A percentile compares a stretch with the other conserved stretches of the same genome.
Evolutionary conservation across 2,329 filamentous ascomycete species (phyloP).

Genomic region (Pyrenochaeta sp.): DNA sequence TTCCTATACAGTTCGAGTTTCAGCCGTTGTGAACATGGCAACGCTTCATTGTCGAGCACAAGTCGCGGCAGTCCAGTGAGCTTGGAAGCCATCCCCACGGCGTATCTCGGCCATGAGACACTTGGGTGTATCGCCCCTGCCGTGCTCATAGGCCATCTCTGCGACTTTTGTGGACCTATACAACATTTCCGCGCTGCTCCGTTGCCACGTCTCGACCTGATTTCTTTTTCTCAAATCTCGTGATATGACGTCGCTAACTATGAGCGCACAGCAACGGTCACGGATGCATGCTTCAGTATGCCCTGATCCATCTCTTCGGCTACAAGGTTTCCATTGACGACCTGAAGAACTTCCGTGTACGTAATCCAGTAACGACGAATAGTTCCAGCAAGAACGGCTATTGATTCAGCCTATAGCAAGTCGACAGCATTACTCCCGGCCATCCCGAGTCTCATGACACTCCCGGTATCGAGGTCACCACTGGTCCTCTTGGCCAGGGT

Average conservation of each 20-base stretch:
- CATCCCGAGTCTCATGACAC: constrained; percentile 98
- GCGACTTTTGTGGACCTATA: not conserved
- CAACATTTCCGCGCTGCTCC: constrained; percentile 23
- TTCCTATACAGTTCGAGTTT: not conserved
- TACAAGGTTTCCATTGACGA: constrained; percentile 88
- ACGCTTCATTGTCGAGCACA: constrained; percentile 6
- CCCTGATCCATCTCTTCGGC: constrained; percentile 94
- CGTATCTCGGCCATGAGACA: constrained; percentile 1
- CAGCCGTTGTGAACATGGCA: not conserved
- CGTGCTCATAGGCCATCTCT: not conserved
- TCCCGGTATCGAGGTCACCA: constrained; percentile 96
- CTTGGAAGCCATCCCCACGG: constrained; percentile 31
- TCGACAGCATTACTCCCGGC: constrained; percentile 87
- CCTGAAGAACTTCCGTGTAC: constrained; percentile 94
- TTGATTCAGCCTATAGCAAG: constrained; percentile 57
- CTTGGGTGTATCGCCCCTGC: constrained; percentile 10
- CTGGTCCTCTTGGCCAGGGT: constrained; percentile 96
- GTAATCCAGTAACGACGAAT: constrained; percentile 55
- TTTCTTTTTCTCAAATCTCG: not conserved
- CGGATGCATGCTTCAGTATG: constrained; percentile 99
- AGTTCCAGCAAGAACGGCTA: constrained; percentile 53
- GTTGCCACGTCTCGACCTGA: constrained; percentile 12
- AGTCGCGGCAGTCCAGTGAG: constrained; percentile 2
- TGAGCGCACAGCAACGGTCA: constrained; percentile 82
- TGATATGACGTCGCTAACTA: constrained; percentile 24